Base-by-base conservation (phyloP, 768 basidiomycete genomes). In the Russula compacta region DNA sequence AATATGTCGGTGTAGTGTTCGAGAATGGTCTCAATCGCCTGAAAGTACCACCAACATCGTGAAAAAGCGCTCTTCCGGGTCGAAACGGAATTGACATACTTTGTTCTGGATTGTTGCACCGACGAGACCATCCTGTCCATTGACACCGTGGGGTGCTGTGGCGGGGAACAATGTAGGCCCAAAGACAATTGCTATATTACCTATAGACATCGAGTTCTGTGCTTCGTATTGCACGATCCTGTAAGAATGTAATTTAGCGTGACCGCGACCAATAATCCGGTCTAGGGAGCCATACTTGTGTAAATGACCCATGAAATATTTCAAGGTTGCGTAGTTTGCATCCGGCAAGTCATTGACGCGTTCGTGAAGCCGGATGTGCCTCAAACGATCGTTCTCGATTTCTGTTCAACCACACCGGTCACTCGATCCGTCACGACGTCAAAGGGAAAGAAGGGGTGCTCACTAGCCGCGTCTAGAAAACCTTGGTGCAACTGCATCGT, bases 311-410 rank as follows among this genome's bases (percentile, higher is more conserved):
- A 99, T 79, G 73, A 98, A 89, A 72, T 82, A 97, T 71, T 98
- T 98, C 53, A 98, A 78, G 1, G 95, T 95, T 1, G 97, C 92
- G 69, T 99, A 99, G 73, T 98, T 98, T n/a, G 97, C 83, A 74
- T 99, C 97, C 12, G 97, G 95, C 56, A 99, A 80, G 66, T 98
- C 95, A 69, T 99, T 99, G 49, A 99, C 94, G 49, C 94, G 85
- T 70, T 98, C 97, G 69, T 99, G 97, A 55, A 98, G 76, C 53
- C 95, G 84, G 65, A 99, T 98, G 69, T 98, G 95, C 61, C 95
- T 83, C 66, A 98, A 76, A 53, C 95, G 84, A 66, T 97, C 95
- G 69, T 95, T 97, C 57, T 98, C 97, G 64, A 89, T 89, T 70
- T 85, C 89, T 94, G 67, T 55, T 33, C 49, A 56, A 53, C 35